Evolutionary conservation across 495 filamentous ascomycete species (phyloP).

Genomic region (Lindgomyces ingoldianus): DNA sequence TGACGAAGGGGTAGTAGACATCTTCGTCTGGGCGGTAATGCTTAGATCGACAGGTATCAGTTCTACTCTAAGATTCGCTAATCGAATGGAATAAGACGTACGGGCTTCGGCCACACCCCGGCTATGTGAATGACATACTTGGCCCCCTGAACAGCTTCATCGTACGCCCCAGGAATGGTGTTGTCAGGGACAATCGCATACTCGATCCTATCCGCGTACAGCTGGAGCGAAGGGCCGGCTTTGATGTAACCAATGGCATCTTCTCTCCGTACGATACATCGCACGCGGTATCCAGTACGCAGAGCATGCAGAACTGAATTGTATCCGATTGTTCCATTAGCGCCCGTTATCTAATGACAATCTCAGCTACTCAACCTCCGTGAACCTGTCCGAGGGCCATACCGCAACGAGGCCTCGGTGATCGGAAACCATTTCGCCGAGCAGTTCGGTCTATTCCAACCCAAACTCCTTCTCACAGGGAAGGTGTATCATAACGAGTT

Average conservation of each 20-base stretch:
- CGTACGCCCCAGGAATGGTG: slow-evolving; percentile 16
- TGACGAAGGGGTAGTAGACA: slow-evolving; percentile 28
- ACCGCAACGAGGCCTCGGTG: slow-evolving; percentile 23
- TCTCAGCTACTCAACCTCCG: not conserved
- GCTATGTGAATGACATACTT: slow-evolving; percentile 25
- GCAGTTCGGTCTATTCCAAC: too few species aligned
- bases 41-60: not conserved
- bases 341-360: slow-evolving; percentile 22
- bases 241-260: slow-evolving; percentile 15
- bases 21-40: slow-evolving; percentile 29
- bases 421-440: not conserved
- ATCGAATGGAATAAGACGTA: slow-evolving; percentile 1
- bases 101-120: slow-evolving; percentile 30
- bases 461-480: not conserved
- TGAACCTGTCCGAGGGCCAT: not conserved
- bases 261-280: slow-evolving; percentile 25
- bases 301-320: slow-evolving; percentile 14
- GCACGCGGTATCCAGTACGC: slow-evolving; percentile 23
- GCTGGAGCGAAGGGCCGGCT: slow-evolving; percentile 14
- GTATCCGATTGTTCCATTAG: slow-evolving; percentile 32
- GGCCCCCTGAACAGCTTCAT: slow-evolving; percentile 8
- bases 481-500: not conserved
- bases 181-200: slow-evolving; percentile 27
- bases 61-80: not conserved
- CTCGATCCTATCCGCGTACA: slow-evolving; percentile 17